Conservation (phyloP, 495 filamentous ascomycete genomes). For the Thozetella sp. region DNA sequence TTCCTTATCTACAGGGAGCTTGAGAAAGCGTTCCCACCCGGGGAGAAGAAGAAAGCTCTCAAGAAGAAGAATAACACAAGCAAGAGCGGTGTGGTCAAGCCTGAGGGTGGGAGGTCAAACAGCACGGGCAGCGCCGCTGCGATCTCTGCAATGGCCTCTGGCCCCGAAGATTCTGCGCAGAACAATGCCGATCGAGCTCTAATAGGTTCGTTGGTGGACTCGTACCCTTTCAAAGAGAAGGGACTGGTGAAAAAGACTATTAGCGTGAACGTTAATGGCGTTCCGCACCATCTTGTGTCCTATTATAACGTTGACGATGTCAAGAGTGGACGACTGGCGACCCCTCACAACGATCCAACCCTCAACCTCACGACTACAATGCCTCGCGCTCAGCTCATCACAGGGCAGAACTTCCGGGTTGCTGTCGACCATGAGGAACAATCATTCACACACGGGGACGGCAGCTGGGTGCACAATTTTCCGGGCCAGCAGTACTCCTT, state of each 20-base stretch:
- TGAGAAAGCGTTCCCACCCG: conserved; percentile 77
- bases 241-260: conserved; percentile 94
- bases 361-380: conserved; percentile 28
- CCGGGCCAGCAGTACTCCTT: not conserved
- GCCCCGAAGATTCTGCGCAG: conserved; percentile 22
- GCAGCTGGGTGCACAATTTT: not conserved
- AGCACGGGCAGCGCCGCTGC: conserved; percentile 30
- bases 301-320: conserved; percentile 86
- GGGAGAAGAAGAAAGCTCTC: conserved; percentile 86
- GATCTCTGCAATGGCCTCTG: conserved; percentile 5
- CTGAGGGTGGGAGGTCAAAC: conserved; percentile 31
- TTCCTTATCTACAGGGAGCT: conserved; percentile 90
- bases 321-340: conserved; percentile 52
- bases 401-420: conserved; percentile 70
- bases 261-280: conserved; percentile 67
- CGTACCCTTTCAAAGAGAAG: conserved; percentile 82
- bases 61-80: conserved; percentile 50
- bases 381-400: conserved; percentile 60
- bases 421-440: conserved; percentile 60
- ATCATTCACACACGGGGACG: not conserved
- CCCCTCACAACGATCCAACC: not conserved
- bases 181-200: conserved; percentile 60
- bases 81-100: conserved; percentile 23
- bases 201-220: conserved; percentile 82
- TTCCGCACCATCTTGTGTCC: conserved; percentile 81